Conservation (phyloP, 2,329 filamentous ascomycete species). For the Fusarium sp. region DNA sequence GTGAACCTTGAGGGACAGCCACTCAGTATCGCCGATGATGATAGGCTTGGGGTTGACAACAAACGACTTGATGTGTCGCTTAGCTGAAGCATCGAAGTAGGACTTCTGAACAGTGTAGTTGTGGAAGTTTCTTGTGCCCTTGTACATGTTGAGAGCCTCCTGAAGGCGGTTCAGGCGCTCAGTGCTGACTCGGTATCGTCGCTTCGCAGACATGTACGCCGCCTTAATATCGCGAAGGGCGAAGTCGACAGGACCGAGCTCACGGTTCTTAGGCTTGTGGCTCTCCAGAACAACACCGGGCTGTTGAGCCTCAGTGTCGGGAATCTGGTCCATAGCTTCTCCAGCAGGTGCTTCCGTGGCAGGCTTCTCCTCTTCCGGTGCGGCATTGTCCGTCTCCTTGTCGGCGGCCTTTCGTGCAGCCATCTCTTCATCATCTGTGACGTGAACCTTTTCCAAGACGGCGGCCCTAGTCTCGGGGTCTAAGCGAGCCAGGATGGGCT, state of each 20-base stretch:
- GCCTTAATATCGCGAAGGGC: slow-evolving; percentile 81
- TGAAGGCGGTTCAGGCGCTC: slow-evolving; percentile 81
- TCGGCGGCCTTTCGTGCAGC: slow-evolving; percentile 42
- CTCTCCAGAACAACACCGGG: slow-evolving; percentile 45
- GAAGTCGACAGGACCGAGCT: slow-evolving; percentile 67
- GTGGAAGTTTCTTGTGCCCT: slow-evolving; percentile 92
- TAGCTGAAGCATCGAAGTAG: slow-evolving; percentile 82
- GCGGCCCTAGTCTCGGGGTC: slow-evolving; percentile 72
- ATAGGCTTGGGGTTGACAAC: slow-evolving; percentile 79
- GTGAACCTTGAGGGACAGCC: slow-evolving; percentile 95
- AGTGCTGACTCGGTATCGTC: slow-evolving; percentile 82
- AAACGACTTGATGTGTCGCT: slow-evolving; percentile 94
- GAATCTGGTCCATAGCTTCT: slow-evolving; percentile 34
- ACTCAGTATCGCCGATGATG: slow-evolving; percentile 91
- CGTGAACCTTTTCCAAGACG: slow-evolving; percentile 72
- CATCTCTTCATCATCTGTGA: slow-evolving; percentile 47
- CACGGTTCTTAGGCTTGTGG: slow-evolving; percentile 56
- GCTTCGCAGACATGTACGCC: slow-evolving; percentile 85
- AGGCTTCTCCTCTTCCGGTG: slow-evolving; percentile 39
- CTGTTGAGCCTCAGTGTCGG: slow-evolving; percentile 40
- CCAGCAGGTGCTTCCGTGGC: slow-evolving; percentile 31
- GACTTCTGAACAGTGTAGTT: slow-evolving; percentile 97
- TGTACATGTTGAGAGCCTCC: slow-evolving; percentile 77
- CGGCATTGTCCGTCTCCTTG: slow-evolving; percentile 34
- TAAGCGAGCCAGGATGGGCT: slow-evolving; percentile 73